Conservation (phyloP, 768 basidiomycete species). For the Harrya chromipes region DNA sequence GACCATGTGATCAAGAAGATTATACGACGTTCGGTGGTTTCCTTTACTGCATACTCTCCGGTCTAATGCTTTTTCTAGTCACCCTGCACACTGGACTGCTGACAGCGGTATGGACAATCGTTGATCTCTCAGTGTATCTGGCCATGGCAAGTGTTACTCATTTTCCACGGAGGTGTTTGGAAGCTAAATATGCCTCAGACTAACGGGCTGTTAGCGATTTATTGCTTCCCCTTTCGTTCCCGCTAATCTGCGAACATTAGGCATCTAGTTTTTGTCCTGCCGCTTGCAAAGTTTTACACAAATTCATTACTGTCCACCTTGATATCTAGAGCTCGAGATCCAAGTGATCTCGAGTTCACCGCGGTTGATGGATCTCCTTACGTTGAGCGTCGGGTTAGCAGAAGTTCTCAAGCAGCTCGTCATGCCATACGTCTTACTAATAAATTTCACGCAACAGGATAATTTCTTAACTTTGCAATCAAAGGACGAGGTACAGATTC, state of each 20-base stretch:
- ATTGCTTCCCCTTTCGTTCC: background rate
- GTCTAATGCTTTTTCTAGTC: conserved; percentile 21
- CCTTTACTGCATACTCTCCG: background rate
- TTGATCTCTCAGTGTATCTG: conserved; percentile 31
- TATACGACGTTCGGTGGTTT: conserved; percentile 26
- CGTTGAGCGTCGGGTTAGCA: conserved; percentile 19
- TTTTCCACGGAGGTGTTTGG: background rate
- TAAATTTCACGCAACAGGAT: conserved; percentile 4
- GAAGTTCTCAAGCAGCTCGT: background rate
- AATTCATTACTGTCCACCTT: conserved; percentile 35
- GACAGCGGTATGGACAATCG: conserved; percentile 36
- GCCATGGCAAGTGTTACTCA: conserved; percentile 13
- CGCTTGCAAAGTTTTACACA: conserved; percentile 35
- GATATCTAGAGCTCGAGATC: conserved; percentile 27
- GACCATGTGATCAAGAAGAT: conserved; percentile 38
- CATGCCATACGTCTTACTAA: background rate
- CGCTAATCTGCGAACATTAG: conserved; percentile 7
- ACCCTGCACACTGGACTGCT: conserved; percentile 40
- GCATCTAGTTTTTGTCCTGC: conserved; percentile 31
- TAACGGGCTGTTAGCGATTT: conserved; percentile 16
- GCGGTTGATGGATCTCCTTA: conserved; percentile 23
- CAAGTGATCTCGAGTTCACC: conserved; percentile 16
- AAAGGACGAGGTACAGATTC: conserved; percentile 11
- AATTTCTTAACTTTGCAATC: conserved; percentile 8
- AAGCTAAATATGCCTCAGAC: conserved; percentile 17